These are phyloP conservation scores for Uncinocarpus reesii DNA, from an alignment of 2,329 filamentous ascomycete species.

Conservation along the genomic window DNA sequence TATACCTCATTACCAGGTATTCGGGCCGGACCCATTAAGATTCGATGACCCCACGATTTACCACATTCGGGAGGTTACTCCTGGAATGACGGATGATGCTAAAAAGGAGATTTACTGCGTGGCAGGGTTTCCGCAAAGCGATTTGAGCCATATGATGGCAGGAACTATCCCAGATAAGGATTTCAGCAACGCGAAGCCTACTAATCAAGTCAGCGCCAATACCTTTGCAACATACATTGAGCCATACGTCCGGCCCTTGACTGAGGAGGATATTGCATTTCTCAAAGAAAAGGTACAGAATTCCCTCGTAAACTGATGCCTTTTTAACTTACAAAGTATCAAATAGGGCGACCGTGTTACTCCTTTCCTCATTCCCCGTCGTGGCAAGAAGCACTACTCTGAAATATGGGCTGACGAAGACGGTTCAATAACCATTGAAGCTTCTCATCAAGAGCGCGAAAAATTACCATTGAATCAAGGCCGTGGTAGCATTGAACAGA, in stretches of 20 bases:
- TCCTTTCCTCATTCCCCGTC: constrained; percentile 76
- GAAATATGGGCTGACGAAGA: constrained; percentile 95
- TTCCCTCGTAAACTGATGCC: not conserved
- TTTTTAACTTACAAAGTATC: constrained; percentile 20
- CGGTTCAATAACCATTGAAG: constrained; percentile 63
- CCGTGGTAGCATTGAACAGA: constrained; percentile 72
- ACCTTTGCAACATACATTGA: constrained; percentile 92
- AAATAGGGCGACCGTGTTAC: constrained; percentile 62
- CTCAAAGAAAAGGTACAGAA: constrained; percentile 60
- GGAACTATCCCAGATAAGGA: constrained; percentile 87
- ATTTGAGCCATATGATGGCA: constrained; percentile 74
- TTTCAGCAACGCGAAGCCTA: constrained; percentile 86
- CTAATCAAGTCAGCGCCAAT: constrained; percentile 84
- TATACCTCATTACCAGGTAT: constrained; percentile 67
- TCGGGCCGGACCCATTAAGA: constrained; percentile 83
- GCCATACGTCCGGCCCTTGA: constrained; percentile 77
- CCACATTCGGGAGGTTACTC: constrained; percentile 67
- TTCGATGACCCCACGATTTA: constrained; percentile 89
- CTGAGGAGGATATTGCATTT: constrained; percentile 89
- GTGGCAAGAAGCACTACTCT: constrained; percentile 74
- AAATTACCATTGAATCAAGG: constrained; percentile 69
- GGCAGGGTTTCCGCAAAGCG: constrained; percentile 65
- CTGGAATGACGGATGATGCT: constrained; percentile 73
- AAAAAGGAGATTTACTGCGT: constrained; percentile 83
- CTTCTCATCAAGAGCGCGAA: constrained; percentile 50